phyloP scores from a whole-genome alignment of 345 rosid species.

The Carallia pectinifolia region DNA sequence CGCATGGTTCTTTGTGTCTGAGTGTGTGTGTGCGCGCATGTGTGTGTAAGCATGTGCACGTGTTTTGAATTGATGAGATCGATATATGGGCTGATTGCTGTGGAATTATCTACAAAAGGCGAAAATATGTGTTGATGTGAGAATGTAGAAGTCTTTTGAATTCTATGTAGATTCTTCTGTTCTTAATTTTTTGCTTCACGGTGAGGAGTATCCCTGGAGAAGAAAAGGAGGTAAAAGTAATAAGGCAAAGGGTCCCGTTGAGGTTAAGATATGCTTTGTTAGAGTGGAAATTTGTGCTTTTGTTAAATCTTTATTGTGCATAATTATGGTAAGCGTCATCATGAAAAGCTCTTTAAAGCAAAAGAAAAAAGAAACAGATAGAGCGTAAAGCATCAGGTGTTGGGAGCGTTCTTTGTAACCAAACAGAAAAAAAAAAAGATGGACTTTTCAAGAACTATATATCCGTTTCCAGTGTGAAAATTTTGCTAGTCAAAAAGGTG shows the following conservation, averaged over 20 bases:
- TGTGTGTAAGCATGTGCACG: no score
- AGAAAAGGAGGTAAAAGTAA: conserved; percentile 11
- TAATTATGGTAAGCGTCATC: conserved; percentile 30
- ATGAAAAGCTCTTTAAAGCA: conserved; percentile 39
- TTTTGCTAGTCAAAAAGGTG: conserved; percentile 27
- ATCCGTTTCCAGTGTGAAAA: conserved; percentile 15
- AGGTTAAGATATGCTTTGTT: conserved; percentile 22
- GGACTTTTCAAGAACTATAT: conserved; percentile 30
- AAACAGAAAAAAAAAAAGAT: conserved; percentile 33
- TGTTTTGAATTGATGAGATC: no score
- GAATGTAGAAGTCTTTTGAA: background rate
- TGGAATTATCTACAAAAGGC: no score
- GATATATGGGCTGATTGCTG: no score
- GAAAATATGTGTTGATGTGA: no score
- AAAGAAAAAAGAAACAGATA: conserved; percentile 29
- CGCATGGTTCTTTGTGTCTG: no score
- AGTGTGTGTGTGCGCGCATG: no score
- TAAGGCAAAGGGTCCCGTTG: conserved; percentile 24
- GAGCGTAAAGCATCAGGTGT: conserved; percentile 35
- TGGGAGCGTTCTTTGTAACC: conserved; percentile 12
- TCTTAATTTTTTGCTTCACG: background rate
- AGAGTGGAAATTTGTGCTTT: conserved; percentile 25
- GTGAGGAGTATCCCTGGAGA: background rate
- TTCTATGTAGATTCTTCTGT: background rate
- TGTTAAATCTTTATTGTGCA: conserved; percentile 27